phyloP scores from a whole-genome alignment of 192 early-diverging fungal genomes.

The Coemansia sp. region DNA sequence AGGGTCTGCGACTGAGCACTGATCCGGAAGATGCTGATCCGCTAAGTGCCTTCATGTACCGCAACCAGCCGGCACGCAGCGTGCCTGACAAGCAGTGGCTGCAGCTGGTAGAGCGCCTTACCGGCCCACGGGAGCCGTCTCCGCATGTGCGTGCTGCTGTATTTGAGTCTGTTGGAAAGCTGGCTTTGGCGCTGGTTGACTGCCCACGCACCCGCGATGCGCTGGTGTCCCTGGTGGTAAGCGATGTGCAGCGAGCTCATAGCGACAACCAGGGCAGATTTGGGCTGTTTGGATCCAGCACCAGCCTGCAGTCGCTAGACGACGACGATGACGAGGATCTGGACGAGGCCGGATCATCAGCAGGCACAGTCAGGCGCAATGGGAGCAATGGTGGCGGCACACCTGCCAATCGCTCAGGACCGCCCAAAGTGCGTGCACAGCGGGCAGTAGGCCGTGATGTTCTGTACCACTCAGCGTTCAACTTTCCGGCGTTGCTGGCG shows the following conservation, averaged over 20 bases:
- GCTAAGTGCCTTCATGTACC: conserved; percentile 9
- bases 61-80: conserved; percentile 31
- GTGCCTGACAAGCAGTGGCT: conserved; percentile 49
- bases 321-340: conserved; percentile 14
- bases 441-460: conserved; percentile 37
- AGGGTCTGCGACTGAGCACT: not conserved
- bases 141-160: conserved; percentile 50
- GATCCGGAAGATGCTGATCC: not conserved
- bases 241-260: conserved; percentile 35
- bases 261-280: conserved; percentile 10
- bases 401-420: not conserved
- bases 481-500: conserved; percentile 47
- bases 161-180: conserved; percentile 46
- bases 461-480: conserved; percentile 51
- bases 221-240: conserved; percentile 24
- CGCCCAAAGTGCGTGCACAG: too few relatives aligned
- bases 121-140: conserved; percentile 50
- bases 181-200: conserved; percentile 45
- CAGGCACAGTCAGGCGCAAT: not conserved
- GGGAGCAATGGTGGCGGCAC: not conserved
- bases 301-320: conserved; percentile 17
- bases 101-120: conserved; percentile 41
- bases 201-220: conserved; percentile 43
- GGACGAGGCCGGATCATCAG: conserved; percentile 9
- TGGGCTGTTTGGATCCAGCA: conserved; percentile 30